Evolutionary conservation across 306 rosid genomes (phyloP).

Genomic region (Cicer bijugum): DNA sequence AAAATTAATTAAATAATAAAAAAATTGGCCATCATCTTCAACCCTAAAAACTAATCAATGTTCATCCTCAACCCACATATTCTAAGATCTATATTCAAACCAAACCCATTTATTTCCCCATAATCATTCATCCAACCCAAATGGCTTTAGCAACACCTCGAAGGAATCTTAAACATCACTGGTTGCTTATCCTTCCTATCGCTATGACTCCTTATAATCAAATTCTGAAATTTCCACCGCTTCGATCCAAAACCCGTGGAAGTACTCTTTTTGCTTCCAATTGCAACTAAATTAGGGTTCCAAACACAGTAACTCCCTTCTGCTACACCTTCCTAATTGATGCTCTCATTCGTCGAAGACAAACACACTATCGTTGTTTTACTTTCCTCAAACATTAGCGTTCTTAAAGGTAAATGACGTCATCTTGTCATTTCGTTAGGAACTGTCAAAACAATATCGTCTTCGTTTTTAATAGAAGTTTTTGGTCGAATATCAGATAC

Average conservation of each 20-base stretch:
- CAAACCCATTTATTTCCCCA: too few species aligned
- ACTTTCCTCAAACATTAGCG: slow-evolving; percentile 72
- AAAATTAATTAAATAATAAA: too few species aligned
- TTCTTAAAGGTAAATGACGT: slow-evolving; percentile 67
- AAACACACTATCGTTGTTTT: slow-evolving; percentile 55
- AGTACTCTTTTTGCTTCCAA: slow-evolving; percentile 56
- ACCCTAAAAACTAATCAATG: too few species aligned
- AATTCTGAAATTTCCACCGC: slow-evolving; percentile 72
- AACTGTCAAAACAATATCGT: slow-evolving; percentile 8
- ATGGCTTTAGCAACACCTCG: neutral
- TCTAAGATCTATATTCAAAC: too few species aligned
- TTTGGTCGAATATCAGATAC: slow-evolving; percentile 60
- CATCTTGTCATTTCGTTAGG: slow-evolving; percentile 38
- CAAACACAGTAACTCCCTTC: slow-evolving; percentile 72
- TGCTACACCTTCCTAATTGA: slow-evolving; percentile 51
- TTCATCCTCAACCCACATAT: too few species aligned
- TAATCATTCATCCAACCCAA: too few species aligned
- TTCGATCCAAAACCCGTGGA: slow-evolving; percentile 70
- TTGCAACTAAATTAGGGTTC: slow-evolving; percentile 52
- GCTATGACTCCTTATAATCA: slow-evolving; percentile 63
- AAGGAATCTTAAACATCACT: slow-evolving; percentile 40
- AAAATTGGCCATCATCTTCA: too few species aligned
- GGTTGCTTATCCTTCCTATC: slow-evolving; percentile 50
- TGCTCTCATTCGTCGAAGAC: slow-evolving; percentile 66
- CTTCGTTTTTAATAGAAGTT: slow-evolving; percentile 24